These are phyloP conservation scores for Globisporangium okanoganense DNA, from an alignment of 352 stramenopile genomes.

Conservation along the genomic window DNA sequence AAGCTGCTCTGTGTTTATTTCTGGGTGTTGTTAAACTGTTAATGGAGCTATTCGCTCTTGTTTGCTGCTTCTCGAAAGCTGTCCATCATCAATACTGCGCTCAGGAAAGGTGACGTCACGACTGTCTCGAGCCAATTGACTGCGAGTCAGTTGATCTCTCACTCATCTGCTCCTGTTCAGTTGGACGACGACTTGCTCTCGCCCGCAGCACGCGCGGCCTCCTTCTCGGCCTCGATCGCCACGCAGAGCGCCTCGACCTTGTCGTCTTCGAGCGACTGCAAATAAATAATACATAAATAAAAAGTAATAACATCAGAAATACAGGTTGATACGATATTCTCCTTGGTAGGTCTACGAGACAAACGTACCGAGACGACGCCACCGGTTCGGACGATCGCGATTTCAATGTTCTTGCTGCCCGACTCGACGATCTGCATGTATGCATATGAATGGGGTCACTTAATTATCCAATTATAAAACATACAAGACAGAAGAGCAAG, in stretches of 20 bases:
- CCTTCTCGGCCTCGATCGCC: constrained; percentile 84
- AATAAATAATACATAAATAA: constrained; percentile 6
- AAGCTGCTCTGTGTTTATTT: too few relatives aligned
- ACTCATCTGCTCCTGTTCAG: constrained; percentile 3
- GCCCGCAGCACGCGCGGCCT: constrained; percentile 62
- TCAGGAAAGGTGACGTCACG: not conserved
- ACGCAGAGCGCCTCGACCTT: constrained; percentile 80
- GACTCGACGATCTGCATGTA: constrained; percentile 89
- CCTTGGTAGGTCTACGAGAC: too few relatives aligned
- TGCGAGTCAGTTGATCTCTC: not conserved
- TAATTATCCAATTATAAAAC: too few relatives aligned
- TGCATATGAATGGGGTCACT: too few relatives aligned
- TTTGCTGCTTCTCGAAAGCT: not conserved
- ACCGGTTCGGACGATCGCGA: constrained; percentile 89
- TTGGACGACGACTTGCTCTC: constrained; percentile 73
- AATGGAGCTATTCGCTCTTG: not conserved
- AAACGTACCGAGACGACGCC: constrained; percentile 70
- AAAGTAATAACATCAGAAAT: not conserved
- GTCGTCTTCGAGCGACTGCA: constrained; percentile 60
- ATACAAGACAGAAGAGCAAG: too few relatives aligned
- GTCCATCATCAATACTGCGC: too few relatives aligned
- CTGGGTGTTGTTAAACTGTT: too few relatives aligned
- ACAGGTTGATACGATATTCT: not conserved
- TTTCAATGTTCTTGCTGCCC: constrained; percentile 99
- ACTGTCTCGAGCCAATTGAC: not conserved